phyloP scores from a whole-genome alignment of 495 filamentous ascomycete species.

The Halenospora varia region DNA sequence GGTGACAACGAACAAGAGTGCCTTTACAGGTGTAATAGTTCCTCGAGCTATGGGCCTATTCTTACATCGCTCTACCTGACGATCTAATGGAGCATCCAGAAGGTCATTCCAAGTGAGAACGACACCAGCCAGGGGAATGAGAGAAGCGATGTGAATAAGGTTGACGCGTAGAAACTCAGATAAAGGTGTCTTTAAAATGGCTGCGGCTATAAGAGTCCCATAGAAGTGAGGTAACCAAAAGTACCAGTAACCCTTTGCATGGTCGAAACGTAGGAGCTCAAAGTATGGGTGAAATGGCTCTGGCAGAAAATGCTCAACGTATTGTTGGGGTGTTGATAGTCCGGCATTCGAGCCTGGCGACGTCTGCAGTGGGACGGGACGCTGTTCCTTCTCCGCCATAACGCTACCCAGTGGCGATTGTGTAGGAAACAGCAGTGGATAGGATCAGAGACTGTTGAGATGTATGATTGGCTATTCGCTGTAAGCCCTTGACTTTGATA shows the following conservation, averaged over 20 bases:
- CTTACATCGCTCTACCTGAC: not conserved
- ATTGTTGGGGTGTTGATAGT: not conserved
- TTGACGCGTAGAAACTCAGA: not conserved
- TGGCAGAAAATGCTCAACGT: not conserved
- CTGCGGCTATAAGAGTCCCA: not conserved
- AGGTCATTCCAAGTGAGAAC: conserved; percentile 4
- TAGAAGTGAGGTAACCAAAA: not conserved
- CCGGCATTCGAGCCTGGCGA: not conserved
- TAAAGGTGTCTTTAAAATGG: not conserved
- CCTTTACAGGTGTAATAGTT: not conserved
- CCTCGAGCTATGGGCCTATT: conserved; percentile 1
- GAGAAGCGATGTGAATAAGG: not conserved
- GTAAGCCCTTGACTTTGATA: not conserved
- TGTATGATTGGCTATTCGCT: not conserved
- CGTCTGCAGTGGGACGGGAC: not conserved
- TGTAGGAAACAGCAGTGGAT: no score
- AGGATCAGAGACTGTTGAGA: no score
- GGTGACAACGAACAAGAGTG: not conserved
- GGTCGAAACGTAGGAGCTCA: not conserved
- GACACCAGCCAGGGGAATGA: not conserved
- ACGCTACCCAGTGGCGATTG: not conserved
- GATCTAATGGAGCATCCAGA: conserved; percentile 3
- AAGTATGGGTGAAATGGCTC: not conserved
- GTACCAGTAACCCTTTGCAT: not conserved
- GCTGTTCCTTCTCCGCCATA: not conserved